Evolutionary conservation across 1,284 basidiomycete genomes (phyloP).

Genomic region (Papiliotrema terrestris): DNA sequence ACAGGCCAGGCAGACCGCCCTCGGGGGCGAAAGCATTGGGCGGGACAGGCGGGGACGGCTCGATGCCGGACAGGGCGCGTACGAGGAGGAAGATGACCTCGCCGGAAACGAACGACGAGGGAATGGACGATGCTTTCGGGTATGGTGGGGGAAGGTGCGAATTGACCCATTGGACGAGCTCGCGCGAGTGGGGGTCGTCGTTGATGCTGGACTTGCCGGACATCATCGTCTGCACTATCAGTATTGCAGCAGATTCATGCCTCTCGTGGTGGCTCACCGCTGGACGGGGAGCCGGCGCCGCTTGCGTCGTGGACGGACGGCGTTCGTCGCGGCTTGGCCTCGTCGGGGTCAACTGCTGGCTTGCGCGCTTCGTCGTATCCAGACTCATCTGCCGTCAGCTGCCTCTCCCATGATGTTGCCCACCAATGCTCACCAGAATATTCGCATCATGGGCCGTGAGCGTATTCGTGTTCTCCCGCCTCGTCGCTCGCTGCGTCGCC

Average conservation of each 20-base stretch:
- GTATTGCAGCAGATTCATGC: not conserved
- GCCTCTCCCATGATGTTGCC: constrained; percentile 14
- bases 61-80: constrained; percentile 42
- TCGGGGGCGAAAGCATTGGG: constrained; percentile 38
- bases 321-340: constrained; percentile 44
- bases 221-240: constrained; percentile 15
- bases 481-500: constrained; percentile 81
- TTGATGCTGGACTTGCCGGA: constrained; percentile 35
- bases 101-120: constrained; percentile 50
- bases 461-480: constrained; percentile 84
- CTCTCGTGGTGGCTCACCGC: not conserved
- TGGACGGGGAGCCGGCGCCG: not conserved
- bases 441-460: constrained; percentile 81
- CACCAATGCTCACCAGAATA: constrained; percentile 67
- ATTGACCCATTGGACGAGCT: constrained; percentile 82
- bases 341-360: constrained; percentile 13
- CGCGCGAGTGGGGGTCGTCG: not conserved
- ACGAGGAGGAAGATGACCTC: constrained; percentile 50
- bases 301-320: constrained; percentile 28
- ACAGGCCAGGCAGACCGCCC: constrained; percentile 54
- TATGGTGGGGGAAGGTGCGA: constrained; percentile 62
- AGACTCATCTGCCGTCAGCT: constrained; percentile 43
- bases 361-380: constrained; percentile 34
- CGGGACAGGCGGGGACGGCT: constrained; percentile 37
- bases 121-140: constrained; percentile 59